A percentile compares a stretch with the other conserved stretches of the same genome.
These are phyloP conservation scores for Ogataea saltuana DNA, from an alignment of 805 yeast species.

Conservation along the genomic window DNA sequence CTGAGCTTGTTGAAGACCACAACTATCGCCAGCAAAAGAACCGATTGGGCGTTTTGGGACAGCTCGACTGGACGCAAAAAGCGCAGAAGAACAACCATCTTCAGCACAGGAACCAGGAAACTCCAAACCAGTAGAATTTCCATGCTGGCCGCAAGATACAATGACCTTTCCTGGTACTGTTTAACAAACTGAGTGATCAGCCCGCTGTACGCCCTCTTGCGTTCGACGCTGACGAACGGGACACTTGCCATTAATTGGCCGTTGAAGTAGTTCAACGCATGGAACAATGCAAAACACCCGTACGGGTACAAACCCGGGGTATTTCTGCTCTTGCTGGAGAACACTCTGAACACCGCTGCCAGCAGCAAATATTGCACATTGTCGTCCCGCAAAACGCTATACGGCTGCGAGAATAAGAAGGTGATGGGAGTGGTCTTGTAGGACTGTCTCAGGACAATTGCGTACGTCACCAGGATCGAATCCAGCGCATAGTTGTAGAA, in stretches of 20 bases:
- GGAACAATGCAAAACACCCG: conserved; percentile 63
- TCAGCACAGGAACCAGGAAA: conserved; percentile 41
- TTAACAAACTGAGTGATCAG: conserved; percentile 37
- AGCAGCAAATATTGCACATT: conserved; percentile 62
- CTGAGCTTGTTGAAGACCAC: conserved; percentile 60
- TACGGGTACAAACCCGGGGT: conserved; percentile 56
- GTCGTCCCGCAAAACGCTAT: conserved; percentile 47
- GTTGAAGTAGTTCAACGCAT: conserved; percentile 59
- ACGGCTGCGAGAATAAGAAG: conserved; percentile 30
- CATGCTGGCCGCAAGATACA: conserved; percentile 46
- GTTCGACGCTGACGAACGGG: conserved; percentile 37
- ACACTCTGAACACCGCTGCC: conserved; percentile 40
- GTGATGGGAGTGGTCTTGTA: conserved; percentile 43
- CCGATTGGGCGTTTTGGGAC: conserved; percentile 32
- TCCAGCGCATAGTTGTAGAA: conserved; percentile 47
- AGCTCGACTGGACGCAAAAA: conserved; percentile 33
- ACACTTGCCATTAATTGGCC: conserved; percentile 52
- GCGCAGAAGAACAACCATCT: conserved; percentile 42
- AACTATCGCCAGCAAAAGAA: conserved; percentile 46
- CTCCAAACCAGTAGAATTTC: conserved; percentile 46
- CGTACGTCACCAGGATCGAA: conserved; percentile 58
- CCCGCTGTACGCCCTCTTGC: conserved; percentile 31
- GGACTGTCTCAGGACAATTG: conserved; percentile 62
- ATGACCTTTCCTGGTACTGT: conserved; percentile 43
- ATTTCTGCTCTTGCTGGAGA: conserved; percentile 26